Evolutionary conservation across 2,329 filamentous ascomycete genomes (phyloP).

Genomic region (Chalara sp.): DNA sequence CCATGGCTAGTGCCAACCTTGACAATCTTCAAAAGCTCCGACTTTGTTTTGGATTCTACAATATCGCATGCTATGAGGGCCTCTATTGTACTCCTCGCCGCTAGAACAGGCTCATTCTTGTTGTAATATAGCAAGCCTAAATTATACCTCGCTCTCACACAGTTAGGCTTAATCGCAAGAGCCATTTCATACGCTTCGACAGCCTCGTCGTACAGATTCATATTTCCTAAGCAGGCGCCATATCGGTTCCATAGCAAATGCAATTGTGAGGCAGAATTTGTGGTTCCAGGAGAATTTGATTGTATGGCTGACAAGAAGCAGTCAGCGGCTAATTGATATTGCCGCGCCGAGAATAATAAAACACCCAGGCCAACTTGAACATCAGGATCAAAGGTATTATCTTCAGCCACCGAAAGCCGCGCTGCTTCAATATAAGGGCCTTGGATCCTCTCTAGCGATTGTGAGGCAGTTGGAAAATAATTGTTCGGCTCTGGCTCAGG

Average conservation of each 20-base stretch:
- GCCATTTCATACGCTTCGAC: neutral
- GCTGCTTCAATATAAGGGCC: conserved; percentile 2
- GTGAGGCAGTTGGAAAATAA: neutral
- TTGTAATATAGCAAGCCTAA: neutral
- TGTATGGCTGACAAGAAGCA: conserved; percentile 50
- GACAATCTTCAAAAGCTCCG: neutral
- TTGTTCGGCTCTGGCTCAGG: neutral
- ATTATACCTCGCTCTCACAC: neutral
- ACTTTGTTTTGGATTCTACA: neutral
- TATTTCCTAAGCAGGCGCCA: conserved; percentile 2
- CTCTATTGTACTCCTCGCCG: neutral
- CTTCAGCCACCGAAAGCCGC: neutral
- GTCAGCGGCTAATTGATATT: conserved; percentile 3
- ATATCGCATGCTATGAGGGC: neutral
- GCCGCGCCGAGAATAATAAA: neutral
- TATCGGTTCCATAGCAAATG: conserved; percentile 6
- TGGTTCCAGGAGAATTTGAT: conserved; percentile 52
- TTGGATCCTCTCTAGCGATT: neutral
- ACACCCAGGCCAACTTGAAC: conserved; percentile 5
- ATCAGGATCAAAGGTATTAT: neutral
- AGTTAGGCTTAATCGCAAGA: neutral
- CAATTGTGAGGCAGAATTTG: conserved; percentile 40
- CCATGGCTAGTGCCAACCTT: neutral
- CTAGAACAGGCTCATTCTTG: neutral
- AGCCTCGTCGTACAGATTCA: neutral